Evolutionary conservation across 192 early-diverging fungal genomes (phyloP).

Genomic region (Obelidium mucronatum): DNA sequence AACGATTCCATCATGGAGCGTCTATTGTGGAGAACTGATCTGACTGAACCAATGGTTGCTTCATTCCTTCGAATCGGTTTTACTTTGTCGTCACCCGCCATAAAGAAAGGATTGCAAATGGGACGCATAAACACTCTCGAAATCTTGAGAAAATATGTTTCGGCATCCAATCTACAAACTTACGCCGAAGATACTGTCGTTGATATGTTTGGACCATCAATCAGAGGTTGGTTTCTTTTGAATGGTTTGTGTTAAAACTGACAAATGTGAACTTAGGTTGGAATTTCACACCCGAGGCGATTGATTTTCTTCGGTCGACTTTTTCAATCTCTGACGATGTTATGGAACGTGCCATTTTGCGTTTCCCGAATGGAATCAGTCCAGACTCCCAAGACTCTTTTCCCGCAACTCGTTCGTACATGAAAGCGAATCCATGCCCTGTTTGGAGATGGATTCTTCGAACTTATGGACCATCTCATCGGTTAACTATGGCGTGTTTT

Average conservation of each 20-base stretch:
- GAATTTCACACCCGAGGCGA: conserved; percentile 46
- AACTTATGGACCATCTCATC: conserved; percentile 54
- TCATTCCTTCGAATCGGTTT: conserved; percentile 50
- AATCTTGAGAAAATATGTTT: conserved; percentile 37
- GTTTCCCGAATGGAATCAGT: conserved; percentile 40
- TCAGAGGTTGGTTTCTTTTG: conserved; percentile 30
- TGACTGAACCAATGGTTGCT: conserved; percentile 39
- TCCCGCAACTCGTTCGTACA: conserved; percentile 56
- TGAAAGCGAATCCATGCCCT: conserved; percentile 58
- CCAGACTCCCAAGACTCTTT: conserved; percentile 42
- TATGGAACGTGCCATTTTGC: conserved; percentile 40
- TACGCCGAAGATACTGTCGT: conserved; percentile 50
- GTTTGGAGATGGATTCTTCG: conserved; percentile 58
- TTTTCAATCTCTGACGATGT: conserved; percentile 47
- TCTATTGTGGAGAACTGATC: conserved; percentile 52
- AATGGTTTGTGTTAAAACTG: no score
- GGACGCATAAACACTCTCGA: conserved; percentile 42
- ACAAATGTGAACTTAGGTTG: conserved; percentile 31
- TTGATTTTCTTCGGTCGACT: conserved; percentile 40
- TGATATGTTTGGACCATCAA: conserved; percentile 59
- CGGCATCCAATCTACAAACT: conserved; percentile 25
- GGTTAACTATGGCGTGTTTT: conserved; percentile 59
- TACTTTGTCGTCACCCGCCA: conserved; percentile 31
- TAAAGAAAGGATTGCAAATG: conserved; percentile 56
- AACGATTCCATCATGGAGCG: conserved; percentile 56